Evolutionary conservation across 306 rosid species (phyloP), one percentile per base, ranked within the genome.

Genomic region (Fragaria ananassa): DNA sequence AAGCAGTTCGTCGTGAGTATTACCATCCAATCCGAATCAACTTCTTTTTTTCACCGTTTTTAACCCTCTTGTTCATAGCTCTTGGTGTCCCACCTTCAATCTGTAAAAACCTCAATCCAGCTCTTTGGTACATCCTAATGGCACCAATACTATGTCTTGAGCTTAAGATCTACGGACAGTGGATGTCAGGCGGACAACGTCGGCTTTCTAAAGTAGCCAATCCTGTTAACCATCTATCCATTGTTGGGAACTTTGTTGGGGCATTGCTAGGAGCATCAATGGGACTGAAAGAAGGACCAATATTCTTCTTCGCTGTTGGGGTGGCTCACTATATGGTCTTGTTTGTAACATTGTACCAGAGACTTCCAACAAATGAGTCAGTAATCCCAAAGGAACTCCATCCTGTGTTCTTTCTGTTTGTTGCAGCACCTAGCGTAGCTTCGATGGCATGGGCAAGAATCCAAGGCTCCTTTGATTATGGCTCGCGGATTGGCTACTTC

Each of bases 141-240:
- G 1, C 67, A 14, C 98, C 98, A 27, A 70, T 93, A 27, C 74
- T 93, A 11, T 80, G 80, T 34, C 94, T 93, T 15, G 96, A 91
- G 86, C 90, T 93, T 29, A 93, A 93, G 86, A 88, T 93, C 44
- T 93, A 93, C 68, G 98, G 98, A 78, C 98, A 93, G 67, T 93
- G 98, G 97, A 91, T 94, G 98, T 94, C 94, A 6, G 97, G 97
- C 14, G 97, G 97, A 8, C 93, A 86, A 51, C 81, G 94, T 69
- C 82, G 98, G 83, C 91, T 94, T 10, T 93, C 97, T 17, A 90
- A 85, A 67, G 98, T 93, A 76, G 97, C 97, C 0, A 93, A 93
- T 72, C 98, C 98, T 61, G 85, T 92, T 14, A 93, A 93, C 69
- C 96, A 93, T 76, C 83, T 93, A 23, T 85, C 98, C 5, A 8